A percentile compares a stretch with the other conserved stretches of the same genome.
phyloP scores from a whole-genome alignment of 1,139 yeast species.

The Nadsonia starkeyi-henricii region DNA sequence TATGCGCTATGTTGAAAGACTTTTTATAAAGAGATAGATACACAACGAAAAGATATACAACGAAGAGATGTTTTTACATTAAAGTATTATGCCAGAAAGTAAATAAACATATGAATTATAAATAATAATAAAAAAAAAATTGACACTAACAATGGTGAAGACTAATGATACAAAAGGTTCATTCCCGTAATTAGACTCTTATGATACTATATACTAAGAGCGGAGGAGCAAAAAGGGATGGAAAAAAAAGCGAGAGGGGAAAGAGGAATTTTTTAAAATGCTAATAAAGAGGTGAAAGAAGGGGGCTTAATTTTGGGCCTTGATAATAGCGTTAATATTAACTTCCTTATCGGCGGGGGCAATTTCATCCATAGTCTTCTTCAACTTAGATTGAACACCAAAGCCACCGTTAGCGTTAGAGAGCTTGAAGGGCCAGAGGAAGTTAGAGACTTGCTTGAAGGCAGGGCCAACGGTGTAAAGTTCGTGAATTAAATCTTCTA shows the following conservation, averaged over 20 bases:
- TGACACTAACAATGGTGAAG: neutral
- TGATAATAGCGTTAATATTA: constrained; percentile 94
- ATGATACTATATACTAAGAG: neutral
- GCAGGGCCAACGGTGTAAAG: constrained; percentile 97
- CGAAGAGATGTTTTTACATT: neutral
- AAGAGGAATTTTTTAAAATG: neutral
- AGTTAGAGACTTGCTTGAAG: constrained; percentile 99
- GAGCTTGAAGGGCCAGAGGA: constrained; percentile 99
- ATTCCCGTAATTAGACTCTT: constrained; percentile 3
- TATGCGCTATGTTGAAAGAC: constrained; percentile 39
- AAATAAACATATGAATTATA: neutral
- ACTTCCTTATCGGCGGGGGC: constrained; percentile 99
- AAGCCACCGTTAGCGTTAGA: constrained; percentile 99
- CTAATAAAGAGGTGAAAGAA: neutral
- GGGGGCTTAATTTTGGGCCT: constrained; percentile 34
- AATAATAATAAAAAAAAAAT: neutral
- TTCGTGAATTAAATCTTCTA: constrained; percentile 98
- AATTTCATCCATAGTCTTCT: constrained; percentile 99
- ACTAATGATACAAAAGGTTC: neutral
- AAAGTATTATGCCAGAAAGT: neutral
- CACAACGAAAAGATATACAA: too few relatives aligned
- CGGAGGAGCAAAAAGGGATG: constrained; percentile 1
- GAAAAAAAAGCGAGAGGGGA: neutral
- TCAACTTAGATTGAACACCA: constrained; percentile 98
- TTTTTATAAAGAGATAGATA: neutral